Conservation (phyloP, 441 rosid genomes). For the Pelargonium citronellum region DNA sequence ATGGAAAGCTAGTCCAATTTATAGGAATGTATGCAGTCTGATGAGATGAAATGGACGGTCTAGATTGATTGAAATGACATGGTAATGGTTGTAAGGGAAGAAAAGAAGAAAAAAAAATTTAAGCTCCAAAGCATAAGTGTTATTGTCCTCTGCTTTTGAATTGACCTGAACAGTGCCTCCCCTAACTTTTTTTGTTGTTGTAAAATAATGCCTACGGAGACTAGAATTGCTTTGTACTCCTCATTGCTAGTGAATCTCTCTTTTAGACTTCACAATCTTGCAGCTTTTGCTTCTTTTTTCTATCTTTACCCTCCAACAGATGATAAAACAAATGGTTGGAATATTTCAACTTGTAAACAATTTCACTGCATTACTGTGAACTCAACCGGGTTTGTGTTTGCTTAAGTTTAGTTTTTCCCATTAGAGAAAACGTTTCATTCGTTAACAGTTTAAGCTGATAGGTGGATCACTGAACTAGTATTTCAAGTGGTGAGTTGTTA, state of each 20-base stretch:
- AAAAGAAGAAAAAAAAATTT: constrained; percentile 1
- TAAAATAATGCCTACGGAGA: constrained; percentile 10
- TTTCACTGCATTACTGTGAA: neutral
- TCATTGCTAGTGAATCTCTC: neutral
- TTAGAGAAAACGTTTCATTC: neutral
- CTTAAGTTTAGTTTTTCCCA: neutral
- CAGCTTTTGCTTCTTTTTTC: constrained; percentile 10
- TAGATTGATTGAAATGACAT: constrained; percentile 23
- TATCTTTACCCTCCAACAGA: neutral
- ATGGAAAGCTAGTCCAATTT: constrained; percentile 21
- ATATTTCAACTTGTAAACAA: constrained; percentile 14
- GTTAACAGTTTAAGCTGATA: too few relatives aligned
- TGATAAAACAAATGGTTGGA: neutral
- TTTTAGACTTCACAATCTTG: neutral
- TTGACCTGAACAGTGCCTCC: constrained; percentile 22
- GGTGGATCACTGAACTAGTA: too few relatives aligned
- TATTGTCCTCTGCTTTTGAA: constrained; percentile 35
- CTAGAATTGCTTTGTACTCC: constrained; percentile 9
- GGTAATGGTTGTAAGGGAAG: constrained; percentile 16
- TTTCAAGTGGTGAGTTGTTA: too few relatives aligned
- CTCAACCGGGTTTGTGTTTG: neutral
- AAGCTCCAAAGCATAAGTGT: constrained; percentile 24
- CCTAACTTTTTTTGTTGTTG: neutral
- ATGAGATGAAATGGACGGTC: constrained; percentile 28
- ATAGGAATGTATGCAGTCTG: constrained; percentile 17